These are phyloP conservation scores for Rhinocladiella mackenziei DNA, from an alignment of 2,329 filamentous ascomycete species.

Conservation along the genomic window DNA sequence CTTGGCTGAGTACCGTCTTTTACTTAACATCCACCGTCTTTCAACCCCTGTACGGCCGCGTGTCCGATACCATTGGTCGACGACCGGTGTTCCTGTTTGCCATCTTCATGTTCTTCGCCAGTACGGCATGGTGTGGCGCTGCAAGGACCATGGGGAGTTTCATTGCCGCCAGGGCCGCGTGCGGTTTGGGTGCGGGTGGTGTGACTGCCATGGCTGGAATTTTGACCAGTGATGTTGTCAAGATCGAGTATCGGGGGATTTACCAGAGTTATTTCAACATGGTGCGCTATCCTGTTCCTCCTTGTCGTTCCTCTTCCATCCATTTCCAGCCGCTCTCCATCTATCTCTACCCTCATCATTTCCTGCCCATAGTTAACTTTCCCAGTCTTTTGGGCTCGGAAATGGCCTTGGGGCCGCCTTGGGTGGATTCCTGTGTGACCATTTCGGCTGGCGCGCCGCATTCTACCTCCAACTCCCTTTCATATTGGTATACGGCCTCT, in stretches of 20 bases:
- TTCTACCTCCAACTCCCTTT: conserved; percentile 60
- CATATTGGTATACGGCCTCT: conserved; percentile 45
- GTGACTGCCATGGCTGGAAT: conserved; percentile 66
- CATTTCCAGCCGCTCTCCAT: neutral
- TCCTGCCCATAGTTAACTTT: neutral
- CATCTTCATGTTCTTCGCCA: conserved; percentile 59
- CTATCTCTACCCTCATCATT: neutral
- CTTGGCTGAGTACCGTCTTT: conserved; percentile 78
- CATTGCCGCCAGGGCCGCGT: conserved; percentile 65
- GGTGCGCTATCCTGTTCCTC: conserved; percentile 6
- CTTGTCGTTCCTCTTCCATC: neutral
- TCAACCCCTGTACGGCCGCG: conserved; percentile 68
- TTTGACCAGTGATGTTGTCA: conserved; percentile 69
- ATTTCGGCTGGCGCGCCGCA: conserved; percentile 69
- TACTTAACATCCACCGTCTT: conserved; percentile 72
- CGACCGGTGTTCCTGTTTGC: conserved; percentile 59
- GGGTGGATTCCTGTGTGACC: conserved; percentile 66
- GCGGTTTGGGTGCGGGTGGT: conserved; percentile 69
- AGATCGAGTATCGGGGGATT: conserved; percentile 66
- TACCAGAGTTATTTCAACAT: conserved; percentile 63
- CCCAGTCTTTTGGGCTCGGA: conserved; percentile 22
- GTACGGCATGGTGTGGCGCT: conserved; percentile 66
- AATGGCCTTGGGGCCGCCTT: conserved; percentile 58
- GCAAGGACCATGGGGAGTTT: conserved; percentile 66
- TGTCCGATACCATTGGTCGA: conserved; percentile 68